Evolutionary conservation across 768 basidiomycete species (phyloP), one percentile per base, ranked within the genome.

Genomic region (Pisolithus microcarpus): DNA sequence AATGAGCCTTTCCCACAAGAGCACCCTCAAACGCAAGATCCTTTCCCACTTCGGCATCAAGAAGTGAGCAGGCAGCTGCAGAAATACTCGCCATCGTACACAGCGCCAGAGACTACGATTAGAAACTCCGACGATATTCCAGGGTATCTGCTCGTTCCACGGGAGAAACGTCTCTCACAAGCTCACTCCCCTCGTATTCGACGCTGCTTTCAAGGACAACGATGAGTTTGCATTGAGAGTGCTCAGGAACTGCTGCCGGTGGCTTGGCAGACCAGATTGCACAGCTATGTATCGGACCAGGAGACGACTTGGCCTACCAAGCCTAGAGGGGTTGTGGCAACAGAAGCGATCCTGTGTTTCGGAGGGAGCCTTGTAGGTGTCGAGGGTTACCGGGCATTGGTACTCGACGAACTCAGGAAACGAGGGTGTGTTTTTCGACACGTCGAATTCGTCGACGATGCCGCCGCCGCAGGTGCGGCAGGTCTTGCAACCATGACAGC

Each of bases 281-380:
- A 1, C 64, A 78, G 39, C 68, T 87, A 23, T 59, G 57, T 45
- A 26, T 58, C 16, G 34, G 54, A 3, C 69, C 84, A 2, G 71
- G 73, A 5, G 69, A 76, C 28, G 71, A 68, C 7, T 52, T 54
- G 6, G 59, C 56, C n/a, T 18, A 53, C 56, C 7, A 60, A 59
- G 11, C 67, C 70, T 2, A 70, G 62, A 9, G 61, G 70, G 0
- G 75, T 86, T 46, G 71, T 71, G 39, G 77, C 87, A 0, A 63
- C 69, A 37, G 74, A 82, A 2, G 73, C 79, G 31, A 75, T 90
- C 3, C 59, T 91, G 16, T 88, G 82, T 53, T 82, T 91, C 51
- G 89, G 89, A 8, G 89, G 89, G n/a, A 87, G 85, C 18, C 65
- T 91, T 55, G 80, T 81, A 4, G 81, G 85, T 3, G 65, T 87